phyloP scores from a whole-genome alignment of 2,329 filamentous ascomycete genomes.

The Penicillium vulpinum region DNA sequence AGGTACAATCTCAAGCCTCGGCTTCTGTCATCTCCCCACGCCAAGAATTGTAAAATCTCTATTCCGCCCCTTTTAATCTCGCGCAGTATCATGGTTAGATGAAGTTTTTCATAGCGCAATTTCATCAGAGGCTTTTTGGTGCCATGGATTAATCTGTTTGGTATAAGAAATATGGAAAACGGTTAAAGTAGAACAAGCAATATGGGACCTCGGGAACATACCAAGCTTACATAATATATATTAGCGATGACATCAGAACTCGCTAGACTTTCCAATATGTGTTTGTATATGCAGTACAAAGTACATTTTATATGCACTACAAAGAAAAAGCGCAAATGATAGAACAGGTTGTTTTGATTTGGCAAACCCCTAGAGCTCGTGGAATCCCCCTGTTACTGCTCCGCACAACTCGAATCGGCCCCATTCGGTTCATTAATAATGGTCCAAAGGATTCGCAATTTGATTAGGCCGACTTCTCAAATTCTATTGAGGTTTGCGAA shows the following conservation, averaged over 20 bases:
- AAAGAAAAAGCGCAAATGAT: too few species aligned
- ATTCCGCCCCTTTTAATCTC: neutral
- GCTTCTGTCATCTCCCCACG: neutral
- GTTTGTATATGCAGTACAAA: neutral
- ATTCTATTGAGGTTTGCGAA: too few species aligned
- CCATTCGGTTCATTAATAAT: too few species aligned
- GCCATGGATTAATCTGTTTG: neutral
- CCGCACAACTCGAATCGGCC: too few species aligned
- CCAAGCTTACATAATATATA: neutral
- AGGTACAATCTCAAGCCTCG: neutral
- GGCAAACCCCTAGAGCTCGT: too few species aligned
- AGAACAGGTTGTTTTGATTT: too few species aligned
- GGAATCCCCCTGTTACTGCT: too few species aligned
- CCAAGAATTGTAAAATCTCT: neutral
- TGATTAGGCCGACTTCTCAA: too few species aligned
- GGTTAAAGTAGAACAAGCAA: neutral
- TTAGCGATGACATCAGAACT: neutral
- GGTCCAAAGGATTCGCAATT: too few species aligned
- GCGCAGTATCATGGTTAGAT: neutral
- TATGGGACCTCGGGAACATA: neutral
- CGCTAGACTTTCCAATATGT: neutral
- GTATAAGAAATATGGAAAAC: neutral
- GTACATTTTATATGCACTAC: neutral
- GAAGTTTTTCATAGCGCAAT: neutral
- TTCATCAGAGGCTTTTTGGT: neutral